Conservation (phyloP, 2,329 filamentous ascomycete species). For the Aspergillus sclerotialis region DNA sequence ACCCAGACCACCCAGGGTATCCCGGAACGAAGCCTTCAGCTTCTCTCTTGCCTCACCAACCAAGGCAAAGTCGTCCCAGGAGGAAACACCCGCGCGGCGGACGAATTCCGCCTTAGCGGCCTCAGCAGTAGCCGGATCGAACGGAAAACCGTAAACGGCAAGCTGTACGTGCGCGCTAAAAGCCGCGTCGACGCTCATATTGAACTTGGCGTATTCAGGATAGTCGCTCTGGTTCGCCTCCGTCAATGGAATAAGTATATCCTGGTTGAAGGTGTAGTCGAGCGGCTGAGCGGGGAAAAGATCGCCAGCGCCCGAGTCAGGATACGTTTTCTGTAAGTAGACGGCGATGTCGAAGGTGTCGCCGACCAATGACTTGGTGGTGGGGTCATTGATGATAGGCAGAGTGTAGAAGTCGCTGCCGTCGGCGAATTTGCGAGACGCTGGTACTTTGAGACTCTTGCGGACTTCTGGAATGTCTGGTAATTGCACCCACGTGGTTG, state of each 20-base stretch:
- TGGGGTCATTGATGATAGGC: constrained; percentile 48
- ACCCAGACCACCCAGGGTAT: constrained; percentile 37
- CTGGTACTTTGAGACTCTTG: constrained; percentile 37
- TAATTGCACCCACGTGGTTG: constrained; percentile 48
- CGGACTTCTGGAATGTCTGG: constrained; percentile 48
- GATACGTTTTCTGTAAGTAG: constrained; percentile 50
- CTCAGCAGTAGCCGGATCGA: constrained; percentile 45
- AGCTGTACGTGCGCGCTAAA: constrained; percentile 45
- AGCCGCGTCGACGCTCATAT: constrained; percentile 47
- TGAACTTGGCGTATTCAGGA: constrained; percentile 45
- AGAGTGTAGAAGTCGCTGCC: constrained; percentile 55
- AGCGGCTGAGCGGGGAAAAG: constrained; percentile 44
- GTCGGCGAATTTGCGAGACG: constrained; percentile 50
- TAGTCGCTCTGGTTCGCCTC: constrained; percentile 19
- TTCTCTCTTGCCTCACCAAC: constrained; percentile 34
- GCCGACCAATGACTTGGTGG: constrained; percentile 40
- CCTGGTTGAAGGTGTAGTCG: constrained; percentile 31
- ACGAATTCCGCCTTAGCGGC: constrained; percentile 42
- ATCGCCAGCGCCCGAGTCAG: constrained; percentile 36
- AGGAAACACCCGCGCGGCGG: constrained; percentile 37
- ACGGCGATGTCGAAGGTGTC: constrained; percentile 62
- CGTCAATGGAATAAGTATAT: constrained; percentile 33
- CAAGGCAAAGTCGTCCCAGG: constrained; percentile 35
- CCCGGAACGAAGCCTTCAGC: constrained; percentile 34
- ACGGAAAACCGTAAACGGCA: constrained; percentile 37